Evolutionary conservation across 225 moss, liverwort and hornwort species (phyloP).

Genomic region (Marchantia polymorpha): DNA sequence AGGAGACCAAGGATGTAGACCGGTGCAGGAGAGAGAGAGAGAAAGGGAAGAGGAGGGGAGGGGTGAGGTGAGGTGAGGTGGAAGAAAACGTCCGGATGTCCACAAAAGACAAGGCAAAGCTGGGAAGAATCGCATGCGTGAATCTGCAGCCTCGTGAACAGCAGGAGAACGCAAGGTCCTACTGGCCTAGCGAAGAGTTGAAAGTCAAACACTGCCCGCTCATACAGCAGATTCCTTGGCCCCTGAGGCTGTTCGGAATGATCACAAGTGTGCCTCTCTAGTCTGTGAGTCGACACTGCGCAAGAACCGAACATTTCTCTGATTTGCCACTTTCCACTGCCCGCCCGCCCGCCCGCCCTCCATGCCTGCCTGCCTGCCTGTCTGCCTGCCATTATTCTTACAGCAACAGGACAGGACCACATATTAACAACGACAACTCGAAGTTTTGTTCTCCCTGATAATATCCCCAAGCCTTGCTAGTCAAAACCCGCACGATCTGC

Average conservation of each 20-base stretch:
- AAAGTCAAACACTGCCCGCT: neutral
- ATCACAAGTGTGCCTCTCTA: too few relatives aligned
- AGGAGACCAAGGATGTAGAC: too few relatives aligned
- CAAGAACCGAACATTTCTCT: neutral
- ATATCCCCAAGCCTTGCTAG: neutral
- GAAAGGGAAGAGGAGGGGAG: too few relatives aligned
- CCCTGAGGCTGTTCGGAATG: too few relatives aligned
- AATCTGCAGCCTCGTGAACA: neutral
- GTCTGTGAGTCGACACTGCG: too few relatives aligned
- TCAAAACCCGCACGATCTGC: neutral
- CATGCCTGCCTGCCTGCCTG: neutral
- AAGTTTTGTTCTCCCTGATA: neutral
- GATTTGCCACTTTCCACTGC: neutral
- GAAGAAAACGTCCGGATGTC: neutral
- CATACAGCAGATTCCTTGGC: too few relatives aligned
- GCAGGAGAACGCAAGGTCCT: neutral
- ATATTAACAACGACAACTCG: neutral
- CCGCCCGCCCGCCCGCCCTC: neutral
- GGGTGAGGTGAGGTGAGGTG: too few relatives aligned
- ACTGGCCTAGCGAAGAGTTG: neutral
- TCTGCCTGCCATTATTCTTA: neutral
- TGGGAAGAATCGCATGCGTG: neutral
- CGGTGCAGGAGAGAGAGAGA: too few relatives aligned
- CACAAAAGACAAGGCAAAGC: constrained; percentile 2
- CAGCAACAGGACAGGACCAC: neutral